A percentile compares a stretch with the other conserved stretches of the same genome.
phyloP scores from a whole-genome alignment of 2,329 filamentous ascomycete species.

The Cladosporium sphaerospermum region DNA sequence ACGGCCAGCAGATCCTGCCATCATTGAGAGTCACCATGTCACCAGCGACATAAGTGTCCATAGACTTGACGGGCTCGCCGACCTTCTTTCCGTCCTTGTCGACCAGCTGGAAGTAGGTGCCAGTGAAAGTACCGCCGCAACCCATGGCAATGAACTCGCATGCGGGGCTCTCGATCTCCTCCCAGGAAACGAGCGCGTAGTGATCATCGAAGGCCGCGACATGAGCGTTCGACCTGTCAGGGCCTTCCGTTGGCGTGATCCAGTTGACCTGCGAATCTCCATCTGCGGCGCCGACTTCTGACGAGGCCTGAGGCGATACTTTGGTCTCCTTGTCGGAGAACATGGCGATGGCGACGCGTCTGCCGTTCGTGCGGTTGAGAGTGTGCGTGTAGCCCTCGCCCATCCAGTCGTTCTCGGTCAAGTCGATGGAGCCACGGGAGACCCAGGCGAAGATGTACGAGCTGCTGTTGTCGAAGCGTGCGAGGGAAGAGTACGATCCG shows the following conservation, averaged over 20 bases:
- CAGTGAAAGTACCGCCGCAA: constrained; percentile 53
- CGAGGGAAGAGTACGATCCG: constrained; percentile 55
- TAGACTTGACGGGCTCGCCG: constrained; percentile 45
- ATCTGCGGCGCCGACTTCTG: constrained; percentile 45
- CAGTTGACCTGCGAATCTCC: constrained; percentile 57
- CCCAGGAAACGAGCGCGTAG: constrained; percentile 54
- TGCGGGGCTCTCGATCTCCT: constrained; percentile 51
- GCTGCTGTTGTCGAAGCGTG: constrained; percentile 46
- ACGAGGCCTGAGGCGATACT: constrained; percentile 48
- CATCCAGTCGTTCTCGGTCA: constrained; percentile 53
- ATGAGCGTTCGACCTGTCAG: constrained; percentile 54
- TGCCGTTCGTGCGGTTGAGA: constrained; percentile 50
- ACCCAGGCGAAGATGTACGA: constrained; percentile 59
- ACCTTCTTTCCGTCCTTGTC: constrained; percentile 46
- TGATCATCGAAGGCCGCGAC: constrained; percentile 49
- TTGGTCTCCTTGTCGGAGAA: constrained; percentile 55
- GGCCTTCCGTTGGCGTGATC: constrained; percentile 43
- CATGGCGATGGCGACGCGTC: constrained; percentile 54
- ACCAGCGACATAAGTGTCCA: constrained; percentile 53
- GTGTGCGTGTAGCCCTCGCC: constrained; percentile 49
- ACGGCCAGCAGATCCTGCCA: constrained; percentile 56
- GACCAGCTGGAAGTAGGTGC: constrained; percentile 55
- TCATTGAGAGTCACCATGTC: constrained; percentile 58
- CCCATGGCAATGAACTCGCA: constrained; percentile 55
- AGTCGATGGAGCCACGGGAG: constrained; percentile 52